Conservation (phyloP, 345 rosid genomes). For the Eucalyptus tenuipes region DNA sequence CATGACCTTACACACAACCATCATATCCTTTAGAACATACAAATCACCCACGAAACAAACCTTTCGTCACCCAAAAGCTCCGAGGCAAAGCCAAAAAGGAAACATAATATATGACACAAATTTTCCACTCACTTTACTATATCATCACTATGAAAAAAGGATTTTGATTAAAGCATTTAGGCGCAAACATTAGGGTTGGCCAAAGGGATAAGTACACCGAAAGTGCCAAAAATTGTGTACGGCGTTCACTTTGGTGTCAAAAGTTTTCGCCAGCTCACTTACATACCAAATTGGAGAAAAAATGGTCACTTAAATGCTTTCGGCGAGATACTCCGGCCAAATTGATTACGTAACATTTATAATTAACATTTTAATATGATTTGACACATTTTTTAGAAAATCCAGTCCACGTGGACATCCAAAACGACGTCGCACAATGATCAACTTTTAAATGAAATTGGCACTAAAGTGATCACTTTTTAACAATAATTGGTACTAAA, state of each 20-base stretch:
- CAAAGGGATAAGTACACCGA: fast-evolving
- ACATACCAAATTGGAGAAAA: fast-evolving
- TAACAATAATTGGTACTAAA: too few relatives aligned
- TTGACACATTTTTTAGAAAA: too few relatives aligned
- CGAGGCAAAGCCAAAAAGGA: background rate
- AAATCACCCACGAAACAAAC: background rate
- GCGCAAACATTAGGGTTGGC: slow-evolving; percentile 2
- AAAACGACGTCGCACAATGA: fast-evolving
- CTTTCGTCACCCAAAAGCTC: background rate
- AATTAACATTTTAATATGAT: too few relatives aligned
- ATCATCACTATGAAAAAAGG: background rate
- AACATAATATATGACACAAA: background rate
- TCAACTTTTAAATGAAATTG: fast-evolving
- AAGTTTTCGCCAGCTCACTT: fast-evolving
- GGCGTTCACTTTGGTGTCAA: fast-evolving
- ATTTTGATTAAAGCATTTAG: background rate
- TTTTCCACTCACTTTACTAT: background rate
- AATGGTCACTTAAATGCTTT: too few relatives aligned
- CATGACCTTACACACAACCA: background rate
- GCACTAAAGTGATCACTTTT: too few relatives aligned
- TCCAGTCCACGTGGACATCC: too few relatives aligned
- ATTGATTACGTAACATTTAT: too few relatives aligned
- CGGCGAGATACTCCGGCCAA: fast-evolving
- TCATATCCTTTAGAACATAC: background rate
- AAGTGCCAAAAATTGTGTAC: too few relatives aligned